Evolutionary conservation across 805 yeast species (phyloP), one percentile per base, ranked within the genome.

Genomic region (Lipomyces sp.): DNA sequence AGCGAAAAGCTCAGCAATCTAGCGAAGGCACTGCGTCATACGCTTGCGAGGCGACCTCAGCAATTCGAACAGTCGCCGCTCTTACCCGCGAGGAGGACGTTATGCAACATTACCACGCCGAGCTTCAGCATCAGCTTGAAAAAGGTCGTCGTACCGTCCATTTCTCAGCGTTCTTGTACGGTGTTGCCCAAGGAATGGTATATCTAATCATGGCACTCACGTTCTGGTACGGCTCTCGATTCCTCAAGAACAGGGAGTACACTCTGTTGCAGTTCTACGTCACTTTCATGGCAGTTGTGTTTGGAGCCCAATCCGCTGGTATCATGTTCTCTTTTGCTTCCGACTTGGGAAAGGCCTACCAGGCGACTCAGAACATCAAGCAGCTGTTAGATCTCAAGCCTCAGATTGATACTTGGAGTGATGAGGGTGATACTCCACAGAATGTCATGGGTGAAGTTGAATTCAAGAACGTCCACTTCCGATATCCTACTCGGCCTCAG

Each of bases 401-500:
- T 6, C 61, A 65, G 15, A 77, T 79, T 55, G 81, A 79, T 57
- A 64, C 75, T 11, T 73, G 74, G 74, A 61, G 72, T 15, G 50
- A 53, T 4, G 73, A 71, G 7, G 81, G 82, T 2, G 64, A 66
- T 7, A 64, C 65, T 2, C 73, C 79, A 7, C 73, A 72, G 24
- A 60, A 61, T 0, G 79, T 81, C 53, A 61, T 73, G 15, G 93
- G 93, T 29, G 77, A 80, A 18, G 82, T 92, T 15, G 77, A 74
- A 37, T 85, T 92, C 71, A 63, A 78, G 8, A 78, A 87, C 68
- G 87, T 93, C 4, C 75, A 78, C 3, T 94, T 92, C 77, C 72
- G 83, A 2, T 94, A 92, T 76, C 86, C 89, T 1, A 79, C 87
- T 1, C 83, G 95, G 66, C 82, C 83, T 0, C 79, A 81, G 15